Conservation (phyloP, 176 grass and related monocot genomes). For the Rhynchospora breviuscula region DNA sequence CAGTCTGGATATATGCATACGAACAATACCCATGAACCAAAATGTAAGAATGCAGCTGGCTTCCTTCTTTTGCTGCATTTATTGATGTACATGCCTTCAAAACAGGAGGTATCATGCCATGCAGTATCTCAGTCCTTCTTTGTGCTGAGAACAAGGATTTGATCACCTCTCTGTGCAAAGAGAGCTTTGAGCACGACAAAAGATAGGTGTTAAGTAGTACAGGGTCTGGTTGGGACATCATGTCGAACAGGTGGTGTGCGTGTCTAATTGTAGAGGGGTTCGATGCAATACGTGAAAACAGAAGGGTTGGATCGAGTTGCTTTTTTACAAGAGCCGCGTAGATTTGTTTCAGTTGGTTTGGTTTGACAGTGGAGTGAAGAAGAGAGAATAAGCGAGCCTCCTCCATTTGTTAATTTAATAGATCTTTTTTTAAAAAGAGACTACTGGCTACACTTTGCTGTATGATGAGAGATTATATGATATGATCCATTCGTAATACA, state of each 20-base stretch:
- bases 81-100: conserved; percentile 53
- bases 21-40: conserved; percentile 43
- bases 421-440: no score
- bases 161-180: conserved; percentile 47
- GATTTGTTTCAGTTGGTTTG: conserved; percentile 6
- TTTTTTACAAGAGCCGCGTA: conserved; percentile 42
- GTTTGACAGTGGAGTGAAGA: conserved; percentile 13
- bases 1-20: conserved; percentile 47
- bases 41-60: conserved; percentile 50
- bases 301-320: conserved; percentile 31
- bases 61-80: conserved; percentile 35
- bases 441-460: no score
- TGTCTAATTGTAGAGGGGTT: conserved; percentile 20
- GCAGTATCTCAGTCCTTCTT: conserved; percentile 24
- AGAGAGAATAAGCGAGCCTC: conserved; percentile 25
- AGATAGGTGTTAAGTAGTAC: conserved; percentile 39
- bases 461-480: no score
- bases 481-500: not conserved
- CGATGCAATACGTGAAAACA: conserved; percentile 16
- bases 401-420: conserved; percentile 29
- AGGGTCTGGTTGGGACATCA: conserved; percentile 37
- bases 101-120: conserved; percentile 39
- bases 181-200: conserved; percentile 46
- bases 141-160: conserved; percentile 35
- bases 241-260: conserved; percentile 68